Base-by-base conservation (phyloP, 2,329 filamentous ascomycete species). In the Aciculosporium take region DNA sequence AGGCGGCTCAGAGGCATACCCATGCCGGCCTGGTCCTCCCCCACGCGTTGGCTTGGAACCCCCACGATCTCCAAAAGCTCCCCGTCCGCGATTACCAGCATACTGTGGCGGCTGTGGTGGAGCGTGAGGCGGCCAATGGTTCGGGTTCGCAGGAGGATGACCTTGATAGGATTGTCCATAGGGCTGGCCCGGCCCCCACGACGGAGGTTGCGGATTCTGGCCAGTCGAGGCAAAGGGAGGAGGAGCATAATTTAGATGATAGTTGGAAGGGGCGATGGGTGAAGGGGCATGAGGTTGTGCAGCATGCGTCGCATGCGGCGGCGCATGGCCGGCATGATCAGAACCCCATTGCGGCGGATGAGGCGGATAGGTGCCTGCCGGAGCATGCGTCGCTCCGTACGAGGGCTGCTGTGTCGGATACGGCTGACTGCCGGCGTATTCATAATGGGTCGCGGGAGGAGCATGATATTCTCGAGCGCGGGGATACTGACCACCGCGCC, bases 221-320 rank as follows among this genome's bases (percentile, higher is more conserved):
- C 62, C 43, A 34, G 38, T 5, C 9, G 58, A 53, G 25, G 57
- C 56, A 44, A 76, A 78, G 7, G 64, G 56, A 49, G 76, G 75
- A 31, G 69, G 68, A 30, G 72, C 66, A 52, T 75, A 78, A 55
- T 72, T 74, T 27, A 71, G 71, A 48, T 76, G 73, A 50, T 76
- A 76, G 50, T 71, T 72, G 45, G 68, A 62, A 25, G 69, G 58
- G 38, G 71, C 65, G 27, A 76, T 58, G 23, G 70, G 68, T 41
- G 64, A 54, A 31, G 65, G 63, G 33, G 62, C 58, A 50, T 72
- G 71, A 27, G 64, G 55, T 20, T 67, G 61, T n/a, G 58, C 55
- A 46, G 63, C 61, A 40, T 62, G 62, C 25, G 60, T 56, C 7
- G 54, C 43, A 42, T 61, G 55, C 39, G 62, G 62, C 25, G 60